These are phyloP conservation scores for Trypanosoma lewisi DNA, from an alignment of 208 protist species.

Conservation along the genomic window DNA sequence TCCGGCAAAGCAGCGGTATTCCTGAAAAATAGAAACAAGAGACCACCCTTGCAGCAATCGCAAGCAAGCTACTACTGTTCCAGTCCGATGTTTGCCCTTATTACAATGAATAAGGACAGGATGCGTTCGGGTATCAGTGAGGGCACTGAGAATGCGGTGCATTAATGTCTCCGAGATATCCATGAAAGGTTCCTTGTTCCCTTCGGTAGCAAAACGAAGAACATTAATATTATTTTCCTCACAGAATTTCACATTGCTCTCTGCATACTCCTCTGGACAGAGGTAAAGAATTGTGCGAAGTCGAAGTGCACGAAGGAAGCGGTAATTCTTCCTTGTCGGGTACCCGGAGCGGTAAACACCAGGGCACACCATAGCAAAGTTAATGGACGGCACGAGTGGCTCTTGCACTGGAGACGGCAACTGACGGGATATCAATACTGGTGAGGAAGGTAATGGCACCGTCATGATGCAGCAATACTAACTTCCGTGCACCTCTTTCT, in stretches of 20 bases:
- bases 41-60: slow-evolving; percentile 94
- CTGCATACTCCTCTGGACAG: slow-evolving; percentile 92
- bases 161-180: slow-evolving; percentile 94
- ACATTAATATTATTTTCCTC: slow-evolving; percentile 79
- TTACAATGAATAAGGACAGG: slow-evolving; percentile 98
- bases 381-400: slow-evolving; percentile 84
- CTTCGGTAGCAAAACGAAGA: slow-evolving; percentile 94
- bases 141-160: slow-evolving; percentile 74
- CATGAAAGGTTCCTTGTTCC: slow-evolving; percentile 97
- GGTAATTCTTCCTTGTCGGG: slow-evolving; percentile 96
- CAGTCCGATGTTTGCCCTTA: slow-evolving; percentile 96
- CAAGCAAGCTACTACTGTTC: slow-evolving; percentile 92
- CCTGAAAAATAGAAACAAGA: slow-evolving; percentile 94
- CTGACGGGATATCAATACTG: slow-evolving; percentile 12
- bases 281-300: slow-evolving; percentile 94
- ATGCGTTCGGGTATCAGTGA: slow-evolving; percentile 92
- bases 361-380: slow-evolving; percentile 96
- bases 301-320: slow-evolving; percentile 93
- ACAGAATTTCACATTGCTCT: slow-evolving; percentile 93
- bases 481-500: not conserved
- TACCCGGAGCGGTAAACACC: slow-evolving; percentile 96
- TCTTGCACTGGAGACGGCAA: slow-evolving; percentile 28
- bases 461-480: not conserved
- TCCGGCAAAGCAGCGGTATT: slow-evolving; percentile 95
- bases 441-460: slow-evolving; percentile 3